A percentile compares a stretch with the other conserved stretches of the same genome.
phyloP scores from a whole-genome alignment of 2,329 filamentous ascomycete species.

The Colletotrichum destructivum region DNA sequence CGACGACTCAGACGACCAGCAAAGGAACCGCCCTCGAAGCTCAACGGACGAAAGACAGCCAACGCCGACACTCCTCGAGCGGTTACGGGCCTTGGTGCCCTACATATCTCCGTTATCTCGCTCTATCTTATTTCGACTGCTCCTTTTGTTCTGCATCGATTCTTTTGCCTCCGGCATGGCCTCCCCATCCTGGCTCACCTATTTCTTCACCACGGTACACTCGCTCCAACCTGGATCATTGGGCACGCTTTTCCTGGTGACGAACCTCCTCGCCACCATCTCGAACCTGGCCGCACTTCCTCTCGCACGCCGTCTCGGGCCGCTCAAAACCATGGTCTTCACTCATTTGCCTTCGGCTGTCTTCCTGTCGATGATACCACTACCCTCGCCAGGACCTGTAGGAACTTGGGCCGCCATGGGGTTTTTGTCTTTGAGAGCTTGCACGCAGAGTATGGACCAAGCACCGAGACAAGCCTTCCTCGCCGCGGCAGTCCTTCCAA shows the following conservation, averaged over 20 bases:
- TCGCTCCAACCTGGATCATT: constrained; percentile 64
- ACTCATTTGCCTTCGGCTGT: constrained; percentile 80
- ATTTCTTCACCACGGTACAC: constrained; percentile 67
- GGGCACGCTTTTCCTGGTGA: constrained; percentile 69
- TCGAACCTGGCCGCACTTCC: constrained; percentile 69
- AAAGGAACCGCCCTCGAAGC: not conserved
- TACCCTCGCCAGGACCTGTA: constrained; percentile 57
- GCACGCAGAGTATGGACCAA: constrained; percentile 78
- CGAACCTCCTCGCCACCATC: constrained; percentile 65
- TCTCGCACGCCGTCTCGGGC: constrained; percentile 69
- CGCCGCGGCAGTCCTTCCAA: constrained; percentile 73
- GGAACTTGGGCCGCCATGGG: constrained; percentile 68
- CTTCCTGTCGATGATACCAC: constrained; percentile 74
- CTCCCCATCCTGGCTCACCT: constrained; percentile 72
- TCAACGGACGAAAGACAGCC: constrained; percentile 29
- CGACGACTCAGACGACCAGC: not conserved
- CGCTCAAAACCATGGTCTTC: constrained; percentile 83
- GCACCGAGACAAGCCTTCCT: constrained; percentile 80
- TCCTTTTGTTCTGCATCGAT: constrained; percentile 39
- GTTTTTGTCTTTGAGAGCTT: constrained; percentile 74
- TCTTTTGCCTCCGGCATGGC: constrained; percentile 75
- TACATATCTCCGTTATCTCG: constrained; percentile 40
- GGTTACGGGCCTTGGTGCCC: constrained; percentile 29
- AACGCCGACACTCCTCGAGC: constrained; percentile 11
- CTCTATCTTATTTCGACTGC: constrained; percentile 37